Base-by-base conservation (phyloP, 1,139 yeast species). In the Hyphopichia fennica region DNA sequence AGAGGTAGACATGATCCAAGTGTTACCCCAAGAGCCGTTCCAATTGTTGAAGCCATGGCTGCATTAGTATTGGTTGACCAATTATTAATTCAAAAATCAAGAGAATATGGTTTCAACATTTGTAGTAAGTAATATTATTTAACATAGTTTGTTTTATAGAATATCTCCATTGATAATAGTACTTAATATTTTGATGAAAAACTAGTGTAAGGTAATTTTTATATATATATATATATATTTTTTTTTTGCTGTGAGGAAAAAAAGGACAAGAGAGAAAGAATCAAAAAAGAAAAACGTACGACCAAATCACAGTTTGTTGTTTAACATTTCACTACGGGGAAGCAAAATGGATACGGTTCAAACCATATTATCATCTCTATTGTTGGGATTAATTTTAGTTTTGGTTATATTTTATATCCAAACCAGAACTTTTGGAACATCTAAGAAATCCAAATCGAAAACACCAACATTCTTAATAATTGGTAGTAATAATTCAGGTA, bases 1-100 rank as follows among this genome's bases (percentile, higher is more conserved):
- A 84, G 93, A 63, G 99, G 99, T 46, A 86, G 99, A 75, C 99
- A 93, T 60, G 99, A 93, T 63, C 99, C 99, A 25, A 89, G 93
- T 59, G 99, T 93, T 43, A 95, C 96, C 13, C 99, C 99, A 50
- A 83, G 99, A 67, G 99, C 99, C 25, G 91, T 93, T 44, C 99
- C 99, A 40, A 93, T 93, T 58, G 98, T 93, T 36, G 99, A 93
- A 70, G 89, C 99, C 36, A 93, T 93, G 99, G 81, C 98, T 42
- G 95, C 98, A 8, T 75, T 95, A 53, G 97, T 89, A 2, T 69
- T 93, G 52, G 93, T 91, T 41, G 99, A 93, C 64, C 84, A 88
- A 48, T 70, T 85, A 45, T 69, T 93, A 69, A 78, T 91, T 39
- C 99, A 93, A 68, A 84, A 87, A 66, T 74, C 96, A 31, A 82